Base-by-base conservation (phyloP, 345 rosid species). In the Triadica sebifera region DNA sequence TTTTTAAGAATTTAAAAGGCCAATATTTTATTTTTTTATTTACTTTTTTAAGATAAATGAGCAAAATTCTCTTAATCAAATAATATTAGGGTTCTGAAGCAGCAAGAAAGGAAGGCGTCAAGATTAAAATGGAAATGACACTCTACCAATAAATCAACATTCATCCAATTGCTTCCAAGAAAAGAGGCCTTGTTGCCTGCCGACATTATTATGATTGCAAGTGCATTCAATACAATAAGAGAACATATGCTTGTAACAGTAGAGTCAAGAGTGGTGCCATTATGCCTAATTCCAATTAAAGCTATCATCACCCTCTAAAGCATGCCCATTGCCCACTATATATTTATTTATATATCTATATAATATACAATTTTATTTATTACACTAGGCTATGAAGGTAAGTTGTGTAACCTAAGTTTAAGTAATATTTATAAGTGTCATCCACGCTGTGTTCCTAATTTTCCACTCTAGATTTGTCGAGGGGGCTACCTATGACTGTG, bases 141-240 rank as follows among this genome's bases (percentile, higher is more conserved):
- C 12, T 24, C 19, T 22, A 25, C 49, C 19, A 16, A 8, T 25
- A 4, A 15, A 16, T 55, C 45, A 47, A 49, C 58, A 19, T 19
- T 22, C 53, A 70, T 22, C 38, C 55, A 63, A 37, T 62, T 55
- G 47, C 29, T n/a, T 57, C 22, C 6, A 52, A 73, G 16, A 22
- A 17, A 67, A 6, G 22, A 46, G 37, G 34, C 20, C 13, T 20
- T 3, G 1, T 29, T 29, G 34, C 34, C 34, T 29, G 9, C 67
- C 56, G 66, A 71, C 74, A 71, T 22, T 24, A 53, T 69, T 49
- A 53, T 56, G 64, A 5, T 52, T 12, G 12, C 34, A 3, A 39
- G 20, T 20, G 29, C 34, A 19, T 16, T 12, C 11, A 22, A 57
- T 17, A 8, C 20, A 70, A 15, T 19, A 17, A n/a, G n/a, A n/a